Conservation (phyloP, 805 yeast genomes). For the Yueomyces sinensis region DNA sequence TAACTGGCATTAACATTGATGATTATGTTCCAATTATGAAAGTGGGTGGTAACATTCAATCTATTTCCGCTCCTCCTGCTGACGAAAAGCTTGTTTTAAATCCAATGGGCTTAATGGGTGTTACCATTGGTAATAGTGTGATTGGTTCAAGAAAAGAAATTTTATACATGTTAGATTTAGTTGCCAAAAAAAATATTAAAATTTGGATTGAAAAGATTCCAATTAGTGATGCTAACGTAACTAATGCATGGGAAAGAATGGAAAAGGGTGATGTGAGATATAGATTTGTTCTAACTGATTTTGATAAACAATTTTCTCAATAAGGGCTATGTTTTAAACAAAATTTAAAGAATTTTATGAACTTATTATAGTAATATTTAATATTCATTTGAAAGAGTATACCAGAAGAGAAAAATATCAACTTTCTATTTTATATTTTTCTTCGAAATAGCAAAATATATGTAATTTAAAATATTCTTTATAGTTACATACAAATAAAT, state of each 20-base stretch:
- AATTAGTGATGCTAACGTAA: neutral
- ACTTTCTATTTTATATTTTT: too few species aligned
- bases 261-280: neutral
- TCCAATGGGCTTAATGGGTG: neutral
- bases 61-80: constrained; percentile 4
- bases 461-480: too few species aligned
- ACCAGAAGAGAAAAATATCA: too few species aligned
- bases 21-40: constrained; percentile 18
- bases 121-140: neutral
- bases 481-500: too few species aligned
- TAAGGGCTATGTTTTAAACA: too few species aligned
- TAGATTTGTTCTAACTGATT: neutral
- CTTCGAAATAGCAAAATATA: too few species aligned
- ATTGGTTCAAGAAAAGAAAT: neutral
- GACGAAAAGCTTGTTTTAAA: neutral
- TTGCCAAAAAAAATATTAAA: neutral
- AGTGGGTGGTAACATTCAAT: constrained; percentile 25
- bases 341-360: too few species aligned
- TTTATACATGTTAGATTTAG: neutral
- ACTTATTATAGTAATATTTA: too few species aligned
- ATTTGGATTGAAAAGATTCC: neutral
- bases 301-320: too few species aligned
- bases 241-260: neutral
- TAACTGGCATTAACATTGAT: constrained; percentile 27
- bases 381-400: too few species aligned